Percentiles rank a stretch among this genome's conserved stretches.
phyloP scores from a whole-genome alignment of 148 eudicot genomes.

The Rhododendron mucronatum region DNA sequence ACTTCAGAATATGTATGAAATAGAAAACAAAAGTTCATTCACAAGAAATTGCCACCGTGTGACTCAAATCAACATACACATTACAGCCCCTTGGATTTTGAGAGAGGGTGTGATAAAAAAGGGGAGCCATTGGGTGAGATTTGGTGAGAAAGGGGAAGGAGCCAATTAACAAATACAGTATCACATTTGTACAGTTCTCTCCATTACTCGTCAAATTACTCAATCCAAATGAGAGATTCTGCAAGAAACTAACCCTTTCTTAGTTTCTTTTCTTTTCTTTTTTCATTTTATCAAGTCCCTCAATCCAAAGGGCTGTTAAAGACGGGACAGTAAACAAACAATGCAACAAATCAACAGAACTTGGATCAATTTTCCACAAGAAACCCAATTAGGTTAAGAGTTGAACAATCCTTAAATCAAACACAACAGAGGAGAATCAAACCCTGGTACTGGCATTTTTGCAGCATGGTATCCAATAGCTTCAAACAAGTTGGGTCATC shows the following conservation, averaged over 20 bases:
- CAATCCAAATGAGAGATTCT: too few relatives aligned
- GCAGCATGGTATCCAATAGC: conserved; percentile 55
- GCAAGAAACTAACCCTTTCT: too few relatives aligned
- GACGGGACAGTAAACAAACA: neutral
- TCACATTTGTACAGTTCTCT: too few relatives aligned
- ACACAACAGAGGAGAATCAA: conserved; percentile 11
- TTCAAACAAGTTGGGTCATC: conserved; percentile 70
- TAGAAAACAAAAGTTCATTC: neutral
- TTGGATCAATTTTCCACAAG: neutral
- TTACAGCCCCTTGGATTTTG: neutral
- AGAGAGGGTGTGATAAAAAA: neutral
- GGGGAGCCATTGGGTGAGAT: too few relatives aligned
- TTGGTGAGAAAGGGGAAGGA: too few relatives aligned
- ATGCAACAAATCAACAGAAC: neutral
- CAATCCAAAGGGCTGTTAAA: neutral
- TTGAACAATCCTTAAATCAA: neutral
- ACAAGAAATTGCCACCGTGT: neutral
- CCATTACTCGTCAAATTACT: too few relatives aligned
- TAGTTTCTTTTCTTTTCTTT: too few relatives aligned
- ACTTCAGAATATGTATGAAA: neutral
- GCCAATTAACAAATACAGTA: neutral
- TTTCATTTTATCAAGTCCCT: too few relatives aligned
- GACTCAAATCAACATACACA: neutral
- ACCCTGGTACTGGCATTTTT: conserved; percentile 77
- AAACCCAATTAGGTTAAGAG: conserved; percentile 10